These are phyloP conservation scores for Eimeria praecox DNA, from an alignment of 169 alveolate genomes.

Conservation along the genomic window DNA sequence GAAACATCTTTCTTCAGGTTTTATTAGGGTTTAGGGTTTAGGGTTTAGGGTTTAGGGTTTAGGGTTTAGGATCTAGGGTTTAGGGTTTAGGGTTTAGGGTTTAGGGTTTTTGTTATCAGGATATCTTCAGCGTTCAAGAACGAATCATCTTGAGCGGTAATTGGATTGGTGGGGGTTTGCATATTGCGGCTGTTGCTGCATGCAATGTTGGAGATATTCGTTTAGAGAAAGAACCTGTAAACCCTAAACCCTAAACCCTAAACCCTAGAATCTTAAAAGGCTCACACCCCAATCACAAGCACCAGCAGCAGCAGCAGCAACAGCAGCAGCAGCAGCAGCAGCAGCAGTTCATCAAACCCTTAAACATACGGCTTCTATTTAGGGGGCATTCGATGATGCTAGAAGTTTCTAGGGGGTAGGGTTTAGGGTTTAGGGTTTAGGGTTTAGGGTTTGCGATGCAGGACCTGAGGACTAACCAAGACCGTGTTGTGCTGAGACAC, in stretches of 20 bases:
- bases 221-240: constrained; percentile 82
- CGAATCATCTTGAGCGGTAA: constrained; percentile 92
- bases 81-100: constrained; percentile 31
- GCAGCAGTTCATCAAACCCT: neutral
- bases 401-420: neutral
- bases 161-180: constrained; percentile 91
- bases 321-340: neutral
- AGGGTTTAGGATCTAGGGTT: constrained; percentile 10
- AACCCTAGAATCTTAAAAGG: constrained; percentile 1
- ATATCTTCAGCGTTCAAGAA: constrained; percentile 92
- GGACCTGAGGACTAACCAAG: constrained; percentile 87
- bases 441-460: constrained; percentile 77
- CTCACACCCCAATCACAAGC: too few relatives aligned
- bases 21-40: constrained; percentile 27
- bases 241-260: constrained; percentile 43
- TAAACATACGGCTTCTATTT: neutral
- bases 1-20: too few relatives aligned
- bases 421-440: constrained; percentile 5
- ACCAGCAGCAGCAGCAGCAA: neutral
- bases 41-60: constrained; percentile 31
- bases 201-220: constrained; percentile 93
- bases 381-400: neutral
- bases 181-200: constrained; percentile 93
- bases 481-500: constrained; percentile 82
- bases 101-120: constrained; percentile 70